A percentile compares a stretch with the other conserved stretches of the same genome.
Conservation (phyloP, 2,329 filamentous ascomycete species). For the Trichoderma guizhouense region DNA sequence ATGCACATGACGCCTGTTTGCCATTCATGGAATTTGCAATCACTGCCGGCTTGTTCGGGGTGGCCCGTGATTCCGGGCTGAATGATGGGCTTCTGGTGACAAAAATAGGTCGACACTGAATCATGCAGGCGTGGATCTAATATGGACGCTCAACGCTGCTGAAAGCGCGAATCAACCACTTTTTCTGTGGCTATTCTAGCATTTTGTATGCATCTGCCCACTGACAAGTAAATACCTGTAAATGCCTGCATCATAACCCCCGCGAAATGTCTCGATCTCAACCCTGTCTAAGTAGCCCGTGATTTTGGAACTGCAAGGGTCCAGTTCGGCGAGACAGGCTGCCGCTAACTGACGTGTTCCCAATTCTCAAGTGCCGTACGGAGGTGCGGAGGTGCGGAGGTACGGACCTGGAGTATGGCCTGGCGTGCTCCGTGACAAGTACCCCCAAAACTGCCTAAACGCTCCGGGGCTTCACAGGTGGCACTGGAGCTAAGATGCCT, state of each 20-base stretch:
- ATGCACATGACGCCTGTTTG: not conserved
- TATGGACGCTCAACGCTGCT: not conserved
- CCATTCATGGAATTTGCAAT: not conserved
- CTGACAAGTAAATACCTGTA: not conserved
- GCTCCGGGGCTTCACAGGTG: not conserved
- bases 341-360: constrained; percentile 17
- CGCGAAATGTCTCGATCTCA: not conserved
- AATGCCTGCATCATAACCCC: not conserved
- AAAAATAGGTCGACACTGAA: not conserved
- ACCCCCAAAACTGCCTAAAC: not conserved
- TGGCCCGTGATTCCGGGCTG: not conserved
- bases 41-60: not conserved
- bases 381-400: constrained; percentile 11
- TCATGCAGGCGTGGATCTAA: not conserved
- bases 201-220: not conserved
- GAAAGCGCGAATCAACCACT: not conserved
- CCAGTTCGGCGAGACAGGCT: constrained; percentile 16
- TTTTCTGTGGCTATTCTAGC: not conserved
- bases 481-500: not conserved
- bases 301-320: not conserved
- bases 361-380: not conserved
- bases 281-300: not conserved
- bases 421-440: not conserved
- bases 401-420: not conserved
- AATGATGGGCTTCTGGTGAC: not conserved